Evolutionary conservation across 2,329 filamentous ascomycete species (phyloP).

Genomic region (Cladosporium sp.): DNA sequence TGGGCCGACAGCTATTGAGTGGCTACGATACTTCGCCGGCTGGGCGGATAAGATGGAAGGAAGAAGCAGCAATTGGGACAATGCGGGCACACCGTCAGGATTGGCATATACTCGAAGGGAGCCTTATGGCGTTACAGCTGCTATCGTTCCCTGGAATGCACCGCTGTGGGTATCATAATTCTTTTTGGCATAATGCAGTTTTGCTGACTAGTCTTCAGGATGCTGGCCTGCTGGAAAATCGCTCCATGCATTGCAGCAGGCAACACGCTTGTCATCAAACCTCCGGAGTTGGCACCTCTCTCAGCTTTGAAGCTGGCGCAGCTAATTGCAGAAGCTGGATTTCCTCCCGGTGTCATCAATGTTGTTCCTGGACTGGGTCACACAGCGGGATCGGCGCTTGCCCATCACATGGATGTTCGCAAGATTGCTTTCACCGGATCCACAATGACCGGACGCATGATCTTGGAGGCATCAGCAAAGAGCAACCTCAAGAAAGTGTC

Average conservation of each 20-base stretch:
- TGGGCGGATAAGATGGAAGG: no score
- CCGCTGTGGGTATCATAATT: slow-evolving; percentile 30
- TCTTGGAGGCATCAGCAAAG: slow-evolving; percentile 75
- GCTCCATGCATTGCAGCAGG: slow-evolving; percentile 68
- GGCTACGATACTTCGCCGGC: no score
- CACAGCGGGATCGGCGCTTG: slow-evolving; percentile 24
- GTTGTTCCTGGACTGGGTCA: slow-evolving; percentile 32
- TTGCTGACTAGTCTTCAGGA: not conserved
- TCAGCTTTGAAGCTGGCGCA: slow-evolving; percentile 40
- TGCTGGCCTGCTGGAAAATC: slow-evolving; percentile 68
- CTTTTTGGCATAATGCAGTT: no score
- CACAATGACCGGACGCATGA: slow-evolving; percentile 66
- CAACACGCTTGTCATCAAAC: slow-evolving; percentile 63
- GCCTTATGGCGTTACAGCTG: slow-evolving; percentile 50
- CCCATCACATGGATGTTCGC: slow-evolving; percentile 69
- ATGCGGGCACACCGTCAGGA: no score
- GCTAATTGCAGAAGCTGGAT: slow-evolving; percentile 63
- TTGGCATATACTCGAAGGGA: slow-evolving; percentile 20
- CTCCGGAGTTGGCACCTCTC: slow-evolving; percentile 59
- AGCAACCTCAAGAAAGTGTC: slow-evolving; percentile 82
- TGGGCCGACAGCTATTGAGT: no score
- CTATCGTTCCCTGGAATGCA: slow-evolving; percentile 59
- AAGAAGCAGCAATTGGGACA: no score
- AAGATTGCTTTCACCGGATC: slow-evolving; percentile 82
- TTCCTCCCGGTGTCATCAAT: slow-evolving; percentile 64